phyloP scores from a whole-genome alignment of 164 flowering plant species.

The Stephania yunnanensis region DNA sequence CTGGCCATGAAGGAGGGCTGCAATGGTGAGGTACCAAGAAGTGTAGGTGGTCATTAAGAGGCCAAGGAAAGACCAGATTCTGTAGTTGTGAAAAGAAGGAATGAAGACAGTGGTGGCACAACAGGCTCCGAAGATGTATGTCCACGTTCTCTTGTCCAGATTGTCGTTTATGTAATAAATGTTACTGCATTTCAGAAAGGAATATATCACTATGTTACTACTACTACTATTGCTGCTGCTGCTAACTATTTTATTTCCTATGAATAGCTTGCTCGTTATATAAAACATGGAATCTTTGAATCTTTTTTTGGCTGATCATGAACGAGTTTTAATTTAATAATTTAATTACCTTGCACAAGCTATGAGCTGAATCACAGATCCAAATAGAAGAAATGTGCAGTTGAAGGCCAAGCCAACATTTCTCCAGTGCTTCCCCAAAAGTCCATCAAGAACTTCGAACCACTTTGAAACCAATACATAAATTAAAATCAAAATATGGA shows the following conservation, averaged over 20 bases:
- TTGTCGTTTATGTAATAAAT: conserved; percentile 97
- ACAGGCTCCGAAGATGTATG: conserved; percentile 97
- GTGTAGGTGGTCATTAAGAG: conserved; percentile 95
- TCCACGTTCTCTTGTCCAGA: conserved; percentile 99
- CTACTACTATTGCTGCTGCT: background rate
- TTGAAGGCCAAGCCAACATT: conserved; percentile 95
- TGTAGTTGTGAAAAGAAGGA: conserved; percentile 96
- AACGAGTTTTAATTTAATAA: background rate
- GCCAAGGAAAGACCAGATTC: conserved; percentile 98
- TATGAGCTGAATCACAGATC: conserved; percentile 99
- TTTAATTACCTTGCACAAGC: conserved; percentile 89
- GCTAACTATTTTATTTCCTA: background rate
- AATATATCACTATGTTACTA: background rate
- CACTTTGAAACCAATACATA: conserved; percentile 40
- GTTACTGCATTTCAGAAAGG: conserved; percentile 53
- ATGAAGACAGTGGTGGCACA: conserved; percentile 99
- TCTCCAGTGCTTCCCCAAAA: conserved; percentile 96
- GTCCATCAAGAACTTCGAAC: conserved; percentile 99
- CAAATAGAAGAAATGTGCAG: conserved; percentile 98
- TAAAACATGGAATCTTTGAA: background rate
- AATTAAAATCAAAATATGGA: conserved; percentile 3
- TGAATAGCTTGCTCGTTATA: background rate
- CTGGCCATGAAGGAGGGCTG: conserved; percentile 92
- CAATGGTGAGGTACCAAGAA: conserved; percentile 95
- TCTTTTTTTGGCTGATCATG: background rate